A percentile compares a stretch with the other conserved stretches of the same genome.
phyloP scores from a whole-genome alignment of 805 yeast species.

The Lipomyces starkeyi region DNA sequence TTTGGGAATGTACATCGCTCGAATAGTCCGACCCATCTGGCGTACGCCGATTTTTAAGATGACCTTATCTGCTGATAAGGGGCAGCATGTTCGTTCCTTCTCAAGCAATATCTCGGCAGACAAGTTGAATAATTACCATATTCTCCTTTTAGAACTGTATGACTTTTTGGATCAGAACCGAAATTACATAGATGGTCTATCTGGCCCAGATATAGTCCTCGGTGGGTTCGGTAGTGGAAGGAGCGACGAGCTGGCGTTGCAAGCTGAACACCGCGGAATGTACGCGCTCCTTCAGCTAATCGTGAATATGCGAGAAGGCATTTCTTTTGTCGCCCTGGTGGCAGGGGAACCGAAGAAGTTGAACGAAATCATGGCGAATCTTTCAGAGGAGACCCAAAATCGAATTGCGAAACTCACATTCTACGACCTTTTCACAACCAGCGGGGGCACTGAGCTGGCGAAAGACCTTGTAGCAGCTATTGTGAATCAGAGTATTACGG shows the following conservation, averaged over 20 bases:
- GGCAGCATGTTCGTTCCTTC: slow-evolving; percentile 12
- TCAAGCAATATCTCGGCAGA: slow-evolving; percentile 28
- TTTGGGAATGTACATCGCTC: slow-evolving; percentile 73
- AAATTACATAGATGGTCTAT: slow-evolving; percentile 53
- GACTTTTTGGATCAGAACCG: slow-evolving; percentile 53
- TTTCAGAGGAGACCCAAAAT: slow-evolving; percentile 70
- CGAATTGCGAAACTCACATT: slow-evolving; percentile 71
- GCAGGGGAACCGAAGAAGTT: slow-evolving; percentile 60
- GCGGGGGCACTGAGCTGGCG: slow-evolving; percentile 65
- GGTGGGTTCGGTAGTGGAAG: slow-evolving; percentile 42
- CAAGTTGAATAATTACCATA: slow-evolving; percentile 43
- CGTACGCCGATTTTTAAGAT: slow-evolving; percentile 63
- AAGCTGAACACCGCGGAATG: slow-evolving; percentile 91
- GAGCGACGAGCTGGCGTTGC: slow-evolving; percentile 49
- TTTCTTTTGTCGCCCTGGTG: slow-evolving; percentile 81
- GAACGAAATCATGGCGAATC: slow-evolving; percentile 65
- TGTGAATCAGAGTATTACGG: slow-evolving; percentile 82
- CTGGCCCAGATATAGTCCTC: slow-evolving; percentile 42
- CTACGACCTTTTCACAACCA: slow-evolving; percentile 78
- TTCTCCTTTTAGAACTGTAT: slow-evolving; percentile 44
- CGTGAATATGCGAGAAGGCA: slow-evolving; percentile 82
- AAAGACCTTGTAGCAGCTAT: slow-evolving; percentile 88
- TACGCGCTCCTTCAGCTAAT: slow-evolving; percentile 76
- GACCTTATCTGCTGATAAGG: neutral
- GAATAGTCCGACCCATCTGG: slow-evolving; percentile 85